A percentile compares a stretch with the other conserved stretches of the same genome.
Evolutionary conservation across 148 eudicot genomes (phyloP).

Genomic region (Heliamphora exappendiculata): DNA sequence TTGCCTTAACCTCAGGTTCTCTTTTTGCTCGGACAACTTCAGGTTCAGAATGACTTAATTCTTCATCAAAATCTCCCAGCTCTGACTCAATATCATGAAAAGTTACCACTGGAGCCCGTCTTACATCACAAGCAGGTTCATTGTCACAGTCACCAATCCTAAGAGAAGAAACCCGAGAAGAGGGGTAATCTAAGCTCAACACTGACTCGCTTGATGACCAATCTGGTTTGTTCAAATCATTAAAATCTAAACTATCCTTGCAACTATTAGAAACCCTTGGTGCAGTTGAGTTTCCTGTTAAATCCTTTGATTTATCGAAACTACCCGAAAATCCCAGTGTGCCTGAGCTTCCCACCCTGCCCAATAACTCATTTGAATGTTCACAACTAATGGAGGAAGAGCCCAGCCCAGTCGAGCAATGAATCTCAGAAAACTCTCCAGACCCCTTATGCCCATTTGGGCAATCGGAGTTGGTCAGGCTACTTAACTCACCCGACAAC

Average conservation of each 20-base stretch:
- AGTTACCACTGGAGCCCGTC: slow-evolving; percentile 43
- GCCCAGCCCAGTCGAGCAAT: slow-evolving; percentile 49
- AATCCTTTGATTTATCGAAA: slow-evolving; percentile 59
- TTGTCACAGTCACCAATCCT: slow-evolving; percentile 56
- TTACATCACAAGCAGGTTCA: slow-evolving; percentile 43
- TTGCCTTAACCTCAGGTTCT: slow-evolving; percentile 46
- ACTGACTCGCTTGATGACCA: slow-evolving; percentile 75
- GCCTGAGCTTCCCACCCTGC: slow-evolving; percentile 56
- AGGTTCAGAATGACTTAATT: slow-evolving; percentile 27
- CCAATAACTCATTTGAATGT: slow-evolving; percentile 50
- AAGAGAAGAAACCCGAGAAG: slow-evolving; percentile 69
- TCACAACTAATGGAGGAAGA: slow-evolving; percentile 57
- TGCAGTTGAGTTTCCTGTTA: slow-evolving; percentile 42
- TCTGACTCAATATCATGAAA: slow-evolving; percentile 65
- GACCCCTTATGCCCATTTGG: slow-evolving; percentile 39
- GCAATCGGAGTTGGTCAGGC: slow-evolving; percentile 30
- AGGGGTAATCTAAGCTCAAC: slow-evolving; percentile 65
- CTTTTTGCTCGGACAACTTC: slow-evolving; percentile 37
- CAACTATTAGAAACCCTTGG: slow-evolving; percentile 45
- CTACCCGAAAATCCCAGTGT: slow-evolving; percentile 64
- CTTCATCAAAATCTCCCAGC: slow-evolving; percentile 36
- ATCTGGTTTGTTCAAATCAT: slow-evolving; percentile 49
- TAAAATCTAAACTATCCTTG: slow-evolving; percentile 39
- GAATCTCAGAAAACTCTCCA: slow-evolving; percentile 49
- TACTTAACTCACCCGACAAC: slow-evolving; percentile 28